Conservation (phyloP, 129 eudicot genomes). For the Arctium lappa region DNA sequence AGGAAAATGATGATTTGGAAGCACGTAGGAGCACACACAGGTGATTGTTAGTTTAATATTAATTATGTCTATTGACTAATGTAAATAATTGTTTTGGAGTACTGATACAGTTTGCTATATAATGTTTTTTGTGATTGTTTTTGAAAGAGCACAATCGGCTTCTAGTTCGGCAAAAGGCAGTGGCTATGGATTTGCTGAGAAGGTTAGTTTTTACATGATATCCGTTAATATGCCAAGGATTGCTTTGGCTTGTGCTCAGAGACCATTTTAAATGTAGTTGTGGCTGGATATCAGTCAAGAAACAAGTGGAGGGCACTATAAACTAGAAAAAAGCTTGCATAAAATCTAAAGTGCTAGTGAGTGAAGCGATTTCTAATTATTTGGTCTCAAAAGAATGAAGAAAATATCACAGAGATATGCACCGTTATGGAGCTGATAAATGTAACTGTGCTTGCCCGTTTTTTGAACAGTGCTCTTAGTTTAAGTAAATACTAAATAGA, state of each 20-base stretch:
- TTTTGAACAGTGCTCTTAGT: neutral
- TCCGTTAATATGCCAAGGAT: neutral
- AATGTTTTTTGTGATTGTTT: neutral
- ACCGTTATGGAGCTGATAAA: neutral
- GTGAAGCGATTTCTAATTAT: neutral
- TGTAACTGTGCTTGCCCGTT: neutral
- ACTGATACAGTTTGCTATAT: neutral
- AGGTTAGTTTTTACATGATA: slow-evolving; percentile 44
- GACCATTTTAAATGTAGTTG: neutral
- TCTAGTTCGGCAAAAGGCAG: slow-evolving; percentile 51
- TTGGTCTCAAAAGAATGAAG: neutral
- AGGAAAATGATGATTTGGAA: slow-evolving; percentile 67
- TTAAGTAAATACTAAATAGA: neutral
- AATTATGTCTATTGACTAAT: neutral
- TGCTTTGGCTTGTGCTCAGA: neutral
- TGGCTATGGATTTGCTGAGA: slow-evolving; percentile 90
- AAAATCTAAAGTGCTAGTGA: neutral
- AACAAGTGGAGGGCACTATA: neutral
- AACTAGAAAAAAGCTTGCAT: neutral
- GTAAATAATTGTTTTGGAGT: neutral
- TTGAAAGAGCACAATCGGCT: slow-evolving; percentile 45
- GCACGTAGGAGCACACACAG: slow-evolving; percentile 54
- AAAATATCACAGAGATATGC: neutral
- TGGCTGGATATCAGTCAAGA: neutral
- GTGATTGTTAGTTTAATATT: slow-evolving; percentile 29